Evolutionary conservation across 805 yeast genomes (phyloP), one percentile per base, ranked within the genome.

Genomic region (Citeromyces nyonsensis): DNA sequence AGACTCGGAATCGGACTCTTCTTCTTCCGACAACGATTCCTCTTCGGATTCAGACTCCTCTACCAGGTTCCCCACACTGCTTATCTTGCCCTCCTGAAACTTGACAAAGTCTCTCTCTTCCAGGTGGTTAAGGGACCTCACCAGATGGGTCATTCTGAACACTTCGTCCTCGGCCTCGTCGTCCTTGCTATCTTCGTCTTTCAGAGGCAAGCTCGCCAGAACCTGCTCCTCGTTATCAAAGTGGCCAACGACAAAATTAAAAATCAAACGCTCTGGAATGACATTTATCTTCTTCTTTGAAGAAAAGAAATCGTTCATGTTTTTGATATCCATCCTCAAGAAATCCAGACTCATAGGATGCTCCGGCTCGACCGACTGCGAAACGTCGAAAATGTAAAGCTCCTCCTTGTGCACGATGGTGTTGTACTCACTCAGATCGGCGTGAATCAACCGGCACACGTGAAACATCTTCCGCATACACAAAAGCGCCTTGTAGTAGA

Each of bases 301-400:
- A 36, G 65, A 63, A 45, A 91, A 91, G 51, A 77, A 91, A 44
- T 82, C 91, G 47, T 88, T 91, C 15, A 88, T 82, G 48, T 91
- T 91, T 52, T 88, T 91, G 48, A 91, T 86, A 56, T 91, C 99
- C 98, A 91, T 91, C 48, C 99, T 64, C 38, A 91, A 57, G 50
- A 91, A 91, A 51, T 91, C 97, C 41, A 91, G 62, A 28, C 94
- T 80, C 84, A 84, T 84, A 8, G 95, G 97, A 54, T 91, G 99
- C 44, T 85, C 95, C 7, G 95, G 96, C 52, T 91, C 97, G 15
- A 91, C 97, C 26, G 93, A 76, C 52, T 91, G 99, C 1, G 97
- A 86, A 8, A 91, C 99, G 57, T 91, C 99, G 43, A 91, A 82
- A 36, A 91, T 81, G 54, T 80, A 85, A 20, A 91, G 58, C 47